These are phyloP conservation scores for Taphrina deformans DNA, from an alignment of 1,139 yeast species.

Conservation along the genomic window DNA sequence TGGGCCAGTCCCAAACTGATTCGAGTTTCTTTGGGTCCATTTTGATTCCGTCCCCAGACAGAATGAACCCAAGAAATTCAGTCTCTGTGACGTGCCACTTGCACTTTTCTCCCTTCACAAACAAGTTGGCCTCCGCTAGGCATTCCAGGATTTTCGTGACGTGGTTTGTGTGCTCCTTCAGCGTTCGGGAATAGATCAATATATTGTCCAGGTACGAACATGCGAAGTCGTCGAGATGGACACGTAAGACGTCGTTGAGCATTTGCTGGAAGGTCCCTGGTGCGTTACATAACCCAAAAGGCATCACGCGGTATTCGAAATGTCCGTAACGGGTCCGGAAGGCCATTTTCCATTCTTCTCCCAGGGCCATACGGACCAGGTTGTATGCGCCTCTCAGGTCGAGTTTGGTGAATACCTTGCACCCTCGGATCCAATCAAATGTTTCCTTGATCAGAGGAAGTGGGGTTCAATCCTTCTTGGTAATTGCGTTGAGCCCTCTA, in stretches of 20 bases:
- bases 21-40: not conserved
- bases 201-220: slow-evolving; percentile 44
- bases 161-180: slow-evolving; percentile 8
- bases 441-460: slow-evolving; percentile 41
- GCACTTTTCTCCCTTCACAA: slow-evolving; percentile 7
- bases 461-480: slow-evolving; percentile 41
- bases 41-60: not conserved
- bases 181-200: slow-evolving; percentile 38
- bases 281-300: slow-evolving; percentile 40
- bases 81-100: not conserved
- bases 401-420: slow-evolving; percentile 37
- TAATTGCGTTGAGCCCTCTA: slow-evolving; percentile 40
- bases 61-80: not conserved
- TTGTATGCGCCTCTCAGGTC: slow-evolving; percentile 40
- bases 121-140: not conserved
- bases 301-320: slow-evolving; percentile 41
- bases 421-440: slow-evolving; percentile 21
- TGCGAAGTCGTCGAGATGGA: slow-evolving; percentile 36
- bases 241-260: slow-evolving; percentile 38
- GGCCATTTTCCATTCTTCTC: slow-evolving; percentile 41
- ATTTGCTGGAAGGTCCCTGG: slow-evolving; percentile 40
- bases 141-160: slow-evolving; percentile 40
- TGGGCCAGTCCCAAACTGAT: not conserved
- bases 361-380: slow-evolving; percentile 44
- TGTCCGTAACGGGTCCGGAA: slow-evolving; percentile 39